A percentile compares a stretch with the other conserved stretches of the same genome.
These are phyloP conservation scores for Dendryphion nanum DNA, from an alignment of 2,329 filamentous ascomycete species.

Conservation along the genomic window DNA sequence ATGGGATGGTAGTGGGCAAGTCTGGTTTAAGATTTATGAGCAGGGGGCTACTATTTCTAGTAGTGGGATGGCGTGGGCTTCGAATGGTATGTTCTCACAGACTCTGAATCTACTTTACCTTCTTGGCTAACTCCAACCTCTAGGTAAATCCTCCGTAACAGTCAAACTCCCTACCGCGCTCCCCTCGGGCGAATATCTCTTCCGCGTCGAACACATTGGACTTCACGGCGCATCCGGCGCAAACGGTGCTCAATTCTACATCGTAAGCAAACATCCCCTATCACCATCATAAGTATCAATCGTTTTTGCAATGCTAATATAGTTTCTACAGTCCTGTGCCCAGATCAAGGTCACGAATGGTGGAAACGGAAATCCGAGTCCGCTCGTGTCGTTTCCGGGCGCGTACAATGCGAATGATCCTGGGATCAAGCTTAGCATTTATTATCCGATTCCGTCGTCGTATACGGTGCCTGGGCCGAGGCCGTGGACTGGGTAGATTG, in stretches of 20 bases:
- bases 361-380: slow-evolving; percentile 34
- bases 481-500: slow-evolving; percentile 17
- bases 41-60: slow-evolving; percentile 12
- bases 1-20: slow-evolving; percentile 32
- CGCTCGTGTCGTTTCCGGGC: slow-evolving; percentile 42
- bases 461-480: slow-evolving; percentile 21
- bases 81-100: slow-evolving; percentile 6
- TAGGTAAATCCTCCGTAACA: slow-evolving; percentile 11
- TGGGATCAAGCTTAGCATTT: slow-evolving; percentile 24
- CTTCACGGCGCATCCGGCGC: slow-evolving; percentile 33
- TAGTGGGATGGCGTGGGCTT: slow-evolving; percentile 9
- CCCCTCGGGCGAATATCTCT: slow-evolving; percentile 43
- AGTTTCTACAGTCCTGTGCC: too few relatives aligned
- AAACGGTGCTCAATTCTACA: slow-evolving; percentile 44
- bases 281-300: too few relatives aligned
- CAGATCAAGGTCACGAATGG: slow-evolving; percentile 43
- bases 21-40: slow-evolving; percentile 34
- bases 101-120: neutral
- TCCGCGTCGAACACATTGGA: slow-evolving; percentile 46
- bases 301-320: too few relatives aligned
- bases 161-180: slow-evolving; percentile 38
- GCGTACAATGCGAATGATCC: slow-evolving; percentile 26
- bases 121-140: neutral
- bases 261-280: too few relatives aligned
- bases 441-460: slow-evolving; percentile 19